Base-by-base conservation (phyloP, 2,329 filamentous ascomycete species). In the Pezizomycotina sp. region DNA sequence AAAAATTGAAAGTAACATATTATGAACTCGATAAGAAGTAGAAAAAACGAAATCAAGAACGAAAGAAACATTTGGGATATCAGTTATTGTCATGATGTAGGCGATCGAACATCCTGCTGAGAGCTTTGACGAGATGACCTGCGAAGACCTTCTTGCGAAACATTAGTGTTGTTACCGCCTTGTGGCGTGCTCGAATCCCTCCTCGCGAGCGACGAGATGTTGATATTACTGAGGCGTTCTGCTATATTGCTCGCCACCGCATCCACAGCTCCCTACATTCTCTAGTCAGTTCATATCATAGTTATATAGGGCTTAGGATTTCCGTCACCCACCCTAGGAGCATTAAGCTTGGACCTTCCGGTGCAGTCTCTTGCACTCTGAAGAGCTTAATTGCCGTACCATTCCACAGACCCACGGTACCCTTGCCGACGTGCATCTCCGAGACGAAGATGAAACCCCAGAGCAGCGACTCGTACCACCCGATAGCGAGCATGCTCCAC, bases 391-490 rank as follows among this genome's bases (percentile, higher is more conserved):
- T 81, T 2, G 65, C 65, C 1, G 89, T 95, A 22, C 82, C 79
- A 53, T 86, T 93, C 86, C 89, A 98, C 2, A 93, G 74, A 5
- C 89, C 86, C 20, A 84, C 80, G 2, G 80, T 84, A 19, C 84
- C 84, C 53, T 77, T 84, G 0, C 77, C 71, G 18, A 86, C 71
- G 39, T 83, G 73, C 74, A 92, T 81, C 60, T 98, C 89, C 50
- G 74, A 76, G 18, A 78, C 74, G 55, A 93, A 95, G 34, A 93
- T 73, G 50, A 93, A 80, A 10, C 82, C 76, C 89, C 89, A 98
- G 6, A 98, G 65, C 8, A 95, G 64, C 4, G 81, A 86, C 57
- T 93, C 82, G 56, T 95, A 93, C 89, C 89, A 95, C 31, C 84
- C 86, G 32, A 95, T 65, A 0, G 81, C 78, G 21, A 92, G 63